phyloP scores from a whole-genome alignment of 2,329 filamentous ascomycete species.

The Aspergillus quadricinctus region DNA sequence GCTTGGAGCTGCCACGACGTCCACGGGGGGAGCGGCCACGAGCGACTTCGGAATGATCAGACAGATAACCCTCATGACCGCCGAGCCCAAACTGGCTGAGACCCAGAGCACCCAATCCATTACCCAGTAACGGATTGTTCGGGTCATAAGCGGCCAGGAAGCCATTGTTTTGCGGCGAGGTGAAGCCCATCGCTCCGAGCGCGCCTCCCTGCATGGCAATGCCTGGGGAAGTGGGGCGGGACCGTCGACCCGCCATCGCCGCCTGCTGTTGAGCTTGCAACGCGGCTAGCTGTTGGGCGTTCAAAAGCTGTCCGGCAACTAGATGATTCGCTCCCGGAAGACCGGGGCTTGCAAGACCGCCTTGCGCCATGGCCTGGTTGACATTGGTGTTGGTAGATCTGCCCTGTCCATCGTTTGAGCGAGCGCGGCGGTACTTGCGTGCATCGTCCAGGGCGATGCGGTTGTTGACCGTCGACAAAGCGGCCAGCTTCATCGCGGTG shows the following conservation, averaged over 20 bases:
- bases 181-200: slow-evolving; percentile 65
- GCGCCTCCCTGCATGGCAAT: slow-evolving; percentile 67
- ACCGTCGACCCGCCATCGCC: slow-evolving; percentile 63
- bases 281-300: slow-evolving; percentile 76
- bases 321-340: slow-evolving; percentile 72
- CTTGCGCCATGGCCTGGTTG: slow-evolving; percentile 63
- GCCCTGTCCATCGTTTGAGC: slow-evolving; percentile 72
- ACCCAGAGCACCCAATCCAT: slow-evolving; percentile 66
- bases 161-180: slow-evolving; percentile 89
- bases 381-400: slow-evolving; percentile 38
- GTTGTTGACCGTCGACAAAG: slow-evolving; percentile 96
- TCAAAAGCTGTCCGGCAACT: slow-evolving; percentile 82
- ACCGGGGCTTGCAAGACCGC: slow-evolving; percentile 54
- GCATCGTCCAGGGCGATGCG: slow-evolving; percentile 95
- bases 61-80: slow-evolving; percentile 79
- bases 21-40: slow-evolving; percentile 90
- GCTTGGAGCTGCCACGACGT: slow-evolving; percentile 90
- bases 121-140: slow-evolving; percentile 66
- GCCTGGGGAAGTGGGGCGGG: slow-evolving; percentile 84
- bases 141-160: slow-evolving; percentile 83
- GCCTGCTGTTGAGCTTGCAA: slow-evolving; percentile 65
- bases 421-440: slow-evolving; percentile 86
- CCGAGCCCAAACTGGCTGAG: slow-evolving; percentile 67
- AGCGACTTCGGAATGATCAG: slow-evolving; percentile 86
- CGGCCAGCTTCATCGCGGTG: slow-evolving; percentile 97